Evolutionary conservation across 257 asterid genomes (phyloP).

Genomic region (Solanum stenotomum): DNA sequence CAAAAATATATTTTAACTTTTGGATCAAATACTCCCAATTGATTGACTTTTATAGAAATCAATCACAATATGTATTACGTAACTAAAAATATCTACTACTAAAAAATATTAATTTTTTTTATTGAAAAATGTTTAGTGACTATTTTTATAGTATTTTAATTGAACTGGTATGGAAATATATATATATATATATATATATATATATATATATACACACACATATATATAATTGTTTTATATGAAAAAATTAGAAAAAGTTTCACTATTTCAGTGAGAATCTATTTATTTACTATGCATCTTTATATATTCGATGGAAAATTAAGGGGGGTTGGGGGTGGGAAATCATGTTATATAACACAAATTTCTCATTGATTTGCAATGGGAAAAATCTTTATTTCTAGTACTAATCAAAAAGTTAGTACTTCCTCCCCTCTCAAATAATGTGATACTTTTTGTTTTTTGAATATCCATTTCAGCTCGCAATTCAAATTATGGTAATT

Average conservation of each 20-base stretch:
- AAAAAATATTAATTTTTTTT: no score
- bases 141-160: no score
- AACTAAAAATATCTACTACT: not conserved
- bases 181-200: no score
- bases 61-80: not conserved
- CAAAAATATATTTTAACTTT: not conserved
- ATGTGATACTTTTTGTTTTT: not conserved
- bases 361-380: no score
- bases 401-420: not conserved
- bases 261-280: no score
- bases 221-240: no score
- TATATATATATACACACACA: no score
- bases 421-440: not conserved
- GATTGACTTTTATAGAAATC: not conserved
- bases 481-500: not conserved
- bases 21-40: not conserved
- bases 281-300: no score
- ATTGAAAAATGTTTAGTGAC: not conserved
- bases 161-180: no score
- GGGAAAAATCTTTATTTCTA: no score
- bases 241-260: not conserved
- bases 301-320: no score
- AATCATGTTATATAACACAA: not conserved
- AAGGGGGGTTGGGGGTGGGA: no score
- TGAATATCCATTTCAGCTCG: not conserved